Base-by-base conservation (phyloP, 257 asterid genomes). In the Datura wrightii region DNA sequence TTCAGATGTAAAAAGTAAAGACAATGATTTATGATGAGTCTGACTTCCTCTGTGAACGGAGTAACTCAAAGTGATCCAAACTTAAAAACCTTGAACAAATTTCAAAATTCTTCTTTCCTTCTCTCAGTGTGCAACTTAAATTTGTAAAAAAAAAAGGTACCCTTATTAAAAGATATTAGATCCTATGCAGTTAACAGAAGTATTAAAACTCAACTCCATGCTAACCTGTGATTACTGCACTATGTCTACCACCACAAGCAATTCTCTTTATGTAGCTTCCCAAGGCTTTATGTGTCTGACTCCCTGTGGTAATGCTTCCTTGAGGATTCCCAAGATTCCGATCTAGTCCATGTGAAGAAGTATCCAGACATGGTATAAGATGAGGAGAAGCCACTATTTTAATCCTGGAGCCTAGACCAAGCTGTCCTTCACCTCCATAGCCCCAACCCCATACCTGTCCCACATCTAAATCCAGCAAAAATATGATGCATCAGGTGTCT, bases 401-500 rank as follows among this genome's bases (percentile, higher is more conserved):
- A 84, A 92, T 89, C 86, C 92, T 89, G 84, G 94, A 87, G 70
- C 97, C 98, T 91, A 93, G 86, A 84, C 98, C 98, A 53, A 94
- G 97, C 86, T 94, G 97, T 80, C 98, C 97, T 88, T 94, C 98
- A 67, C 98, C 98, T 87, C 98, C 97, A 74, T 93, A 94, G 94
- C 95, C 98, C 98, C 98, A 94, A 91, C 95, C 98, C 95, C 98
- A 94, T 53, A 94, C 95, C 94, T 91, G 98, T 92, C 98, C 98
- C 84, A 88, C 92, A 93, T 94, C 98, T 93, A 90, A 85, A 93
- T 90, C 90, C 90, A 88, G 91, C 69, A 90, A 91, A 93, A 92
- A 89, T 79, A 91, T 82, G 94, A 91, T 81, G 90, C 87, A 88
- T 92, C 93, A 94, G 97, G 82, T 88, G 87, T 89, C 94, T 90